A percentile compares a stretch with the other conserved stretches of the same genome.
These are phyloP conservation scores for Huntiella moniliformis DNA, from an alignment of 2,329 filamentous ascomycete genomes.

Conservation along the genomic window DNA sequence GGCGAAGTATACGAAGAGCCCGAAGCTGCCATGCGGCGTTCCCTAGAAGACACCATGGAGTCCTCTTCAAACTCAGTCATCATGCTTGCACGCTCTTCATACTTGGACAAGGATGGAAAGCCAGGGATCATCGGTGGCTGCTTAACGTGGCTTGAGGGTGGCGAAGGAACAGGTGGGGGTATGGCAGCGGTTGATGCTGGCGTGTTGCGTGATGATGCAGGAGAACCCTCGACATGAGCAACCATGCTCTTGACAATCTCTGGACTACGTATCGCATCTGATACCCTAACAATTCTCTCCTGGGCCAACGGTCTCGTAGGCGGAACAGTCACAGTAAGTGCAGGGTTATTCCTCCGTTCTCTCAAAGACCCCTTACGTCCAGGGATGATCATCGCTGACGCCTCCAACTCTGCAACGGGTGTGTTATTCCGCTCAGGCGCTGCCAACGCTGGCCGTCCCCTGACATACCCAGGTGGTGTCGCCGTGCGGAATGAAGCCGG, in stretches of 20 bases:
- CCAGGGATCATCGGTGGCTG: background rate
- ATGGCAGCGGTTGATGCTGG: background rate
- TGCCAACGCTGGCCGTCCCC: background rate
- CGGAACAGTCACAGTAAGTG: constrained; percentile 1
- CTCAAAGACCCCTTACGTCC: constrained; percentile 2
- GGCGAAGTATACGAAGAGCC: constrained; percentile 17
- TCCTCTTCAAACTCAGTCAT: constrained; percentile 36
- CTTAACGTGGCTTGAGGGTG: background rate
- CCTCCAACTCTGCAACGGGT: background rate
- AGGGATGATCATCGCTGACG: constrained; percentile 2
- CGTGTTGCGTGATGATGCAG: no score
- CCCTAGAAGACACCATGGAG: constrained; percentile 16
- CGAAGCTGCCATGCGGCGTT: constrained; percentile 26
- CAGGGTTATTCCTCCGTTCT: background rate
- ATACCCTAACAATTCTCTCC: constrained; percentile 4
- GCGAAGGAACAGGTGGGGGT: background rate
- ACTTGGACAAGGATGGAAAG: constrained; percentile 2
- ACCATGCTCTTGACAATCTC: no score
- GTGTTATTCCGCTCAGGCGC: background rate
- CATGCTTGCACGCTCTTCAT: constrained; percentile 23
- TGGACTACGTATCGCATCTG: no score
- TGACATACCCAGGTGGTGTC: constrained; percentile 1
- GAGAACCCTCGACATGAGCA: no score
- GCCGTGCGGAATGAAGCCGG: background rate
- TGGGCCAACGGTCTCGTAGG: background rate